Base-by-base conservation (phyloP, 2,329 filamentous ascomycete genomes). In the Trichoderma koningii region DNA sequence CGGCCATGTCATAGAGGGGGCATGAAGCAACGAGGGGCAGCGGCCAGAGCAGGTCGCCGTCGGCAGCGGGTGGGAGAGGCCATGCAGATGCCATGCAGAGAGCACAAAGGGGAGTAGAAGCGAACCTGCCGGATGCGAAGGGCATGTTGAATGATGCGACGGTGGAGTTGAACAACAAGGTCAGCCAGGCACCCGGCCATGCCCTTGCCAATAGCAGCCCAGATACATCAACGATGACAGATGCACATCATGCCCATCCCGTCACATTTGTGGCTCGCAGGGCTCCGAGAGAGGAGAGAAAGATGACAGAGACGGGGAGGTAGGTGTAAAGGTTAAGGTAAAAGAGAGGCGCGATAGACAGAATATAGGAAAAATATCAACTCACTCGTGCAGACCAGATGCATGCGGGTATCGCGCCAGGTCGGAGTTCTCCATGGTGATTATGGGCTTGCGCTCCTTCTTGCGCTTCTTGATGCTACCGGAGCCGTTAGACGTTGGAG, bases 381-480 rank as follows among this genome's bases (percentile, higher is more conserved):
- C 50, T 52, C 34, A 52, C 50, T 34, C 50, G 50, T 34, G 28
- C 26, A 19, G 15, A 21, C 41, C 45, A 2, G 38, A 28, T 73
- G 68, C 53, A 10, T 23, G 23, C 19, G 21, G 17, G 42, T 9
- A 19, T 28, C 30, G 10, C 52, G 38, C 15, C 38, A 45, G 15
- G 45, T 34, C 45, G 34, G 45, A 5, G 38, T 26, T 81, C 72
- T 91, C 88, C 66, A 84, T 89, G 47, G 89, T 92, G 77, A 92
- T 89, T 73, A 92, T 91, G 72, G 89, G 89, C 79, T 91, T 90
- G 70, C 83, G 84, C 48, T 89, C 87, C 83, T 92, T 92, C 81
- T 89, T 88, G 73, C 88, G 84, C 83, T 92, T 92, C 83, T 90
- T 91, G 23, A 73, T 66, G n/a, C 72, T 68, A 59, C 70, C 74